These are phyloP conservation scores for Aspergillus novofumigatus DNA, from an alignment of 2,329 filamentous ascomycete species.

Conservation along the genomic window DNA sequence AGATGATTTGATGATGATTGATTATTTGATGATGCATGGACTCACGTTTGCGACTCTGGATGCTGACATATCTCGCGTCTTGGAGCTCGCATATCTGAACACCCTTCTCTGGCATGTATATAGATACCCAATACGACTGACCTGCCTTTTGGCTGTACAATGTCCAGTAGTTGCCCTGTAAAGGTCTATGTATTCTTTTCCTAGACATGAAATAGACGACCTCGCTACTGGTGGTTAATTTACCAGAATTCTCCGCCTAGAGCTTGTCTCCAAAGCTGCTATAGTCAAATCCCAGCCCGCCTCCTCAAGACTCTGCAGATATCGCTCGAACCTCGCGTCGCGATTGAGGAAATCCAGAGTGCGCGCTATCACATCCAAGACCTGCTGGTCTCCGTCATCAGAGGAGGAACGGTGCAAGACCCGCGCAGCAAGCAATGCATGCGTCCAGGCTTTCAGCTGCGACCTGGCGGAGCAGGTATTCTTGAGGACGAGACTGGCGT, in stretches of 20 bases:
- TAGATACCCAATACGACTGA: neutral
- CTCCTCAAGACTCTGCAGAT: slow-evolving; percentile 39
- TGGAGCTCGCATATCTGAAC: neutral
- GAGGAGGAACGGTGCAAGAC: slow-evolving; percentile 9
- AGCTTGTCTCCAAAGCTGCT: slow-evolving; percentile 62
- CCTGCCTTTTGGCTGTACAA: neutral
- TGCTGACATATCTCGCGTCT: neutral
- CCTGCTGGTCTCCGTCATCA: neutral
- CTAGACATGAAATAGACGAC: neutral
- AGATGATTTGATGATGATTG: neutral
- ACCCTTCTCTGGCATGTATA: neutral
- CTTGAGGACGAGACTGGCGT: slow-evolving; percentile 61
- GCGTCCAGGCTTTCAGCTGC: slow-evolving; percentile 60
- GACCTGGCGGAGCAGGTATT: slow-evolving; percentile 46
- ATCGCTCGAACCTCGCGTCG: slow-evolving; percentile 41
- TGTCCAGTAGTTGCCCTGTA: neutral
- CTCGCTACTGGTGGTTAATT: neutral
- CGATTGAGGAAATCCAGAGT: slow-evolving; percentile 41
- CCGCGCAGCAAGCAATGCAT: slow-evolving; percentile 51
- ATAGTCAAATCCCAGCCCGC: slow-evolving; percentile 64
- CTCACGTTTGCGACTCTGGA: neutral
- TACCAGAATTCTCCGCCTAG: slow-evolving; percentile 40
- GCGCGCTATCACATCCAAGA: slow-evolving; percentile 38
- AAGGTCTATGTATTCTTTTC: neutral
- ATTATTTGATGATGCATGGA: neutral